Evolutionary conservation across 352 stramenopile genomes (phyloP), one percentile per base, ranked within the genome.

Genomic region (Globisporangium spinosum): DNA sequence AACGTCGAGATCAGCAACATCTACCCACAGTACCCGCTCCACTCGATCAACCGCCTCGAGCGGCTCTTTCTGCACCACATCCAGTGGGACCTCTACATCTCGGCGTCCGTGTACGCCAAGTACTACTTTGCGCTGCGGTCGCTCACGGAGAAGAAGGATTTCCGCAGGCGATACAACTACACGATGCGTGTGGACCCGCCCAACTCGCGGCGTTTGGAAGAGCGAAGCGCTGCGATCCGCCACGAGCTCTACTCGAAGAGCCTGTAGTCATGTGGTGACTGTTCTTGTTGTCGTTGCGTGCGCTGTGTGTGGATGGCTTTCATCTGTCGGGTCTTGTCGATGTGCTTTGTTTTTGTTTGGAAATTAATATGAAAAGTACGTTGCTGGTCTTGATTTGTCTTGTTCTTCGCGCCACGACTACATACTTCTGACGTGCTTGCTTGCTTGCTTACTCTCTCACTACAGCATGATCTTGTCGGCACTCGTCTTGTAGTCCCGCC

Each of bases 11-110:
- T 99, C 85, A 94, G 93, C 51, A 96, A 86, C 76, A 98, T 99
- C 60, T 99, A 99, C 89, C 97, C 97, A 58, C 94, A 99, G 80
- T 99, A 98, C 77, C 97, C 95, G 32, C 81, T 99, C 49, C 89
- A 98, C 67, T 95, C 90, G 67, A 99, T 99, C 83, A 99, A 99
- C 78, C 83, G 87, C 8, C 88, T 99, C 57, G 98, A 99, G 78
- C 76, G 96, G 9, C 83, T 97, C 62, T 99, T 99, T 74, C 78
- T 99, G 53, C 92, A 97, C 63, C 89, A 98, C 63, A 95, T 99
- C 61, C 97, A 99, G 74, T 99, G 97, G 97, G 95, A 99, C 73
- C 84, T 99, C 23, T 99, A 98, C 77, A 98, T 99, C 77, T 98
- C 94, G 6, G 83, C 77, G 17, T 92, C 82, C 1, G 85, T 98